These are phyloP conservation scores for Botrytis fragariae DNA, from an alignment of 2,329 filamentous ascomycete genomes.

Conservation along the genomic window DNA sequence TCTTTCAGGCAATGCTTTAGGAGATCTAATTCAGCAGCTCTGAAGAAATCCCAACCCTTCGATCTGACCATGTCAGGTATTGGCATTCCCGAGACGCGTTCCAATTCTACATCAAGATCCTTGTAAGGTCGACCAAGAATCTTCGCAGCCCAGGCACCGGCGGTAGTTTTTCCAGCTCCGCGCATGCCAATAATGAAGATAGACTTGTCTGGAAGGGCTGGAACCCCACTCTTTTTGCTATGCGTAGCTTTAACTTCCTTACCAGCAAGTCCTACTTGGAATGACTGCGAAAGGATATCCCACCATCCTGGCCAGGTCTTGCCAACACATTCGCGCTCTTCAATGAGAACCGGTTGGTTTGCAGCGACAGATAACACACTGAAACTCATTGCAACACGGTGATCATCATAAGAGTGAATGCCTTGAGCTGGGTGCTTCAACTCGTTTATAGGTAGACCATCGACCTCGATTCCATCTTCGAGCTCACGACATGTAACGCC, in stretches of 20 bases:
- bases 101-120: slow-evolving; percentile 86
- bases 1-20: slow-evolving; percentile 72
- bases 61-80: slow-evolving; percentile 83
- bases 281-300: slow-evolving; percentile 79
- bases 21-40: slow-evolving; percentile 72
- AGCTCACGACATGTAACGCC: slow-evolving; percentile 82
- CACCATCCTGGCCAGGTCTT: slow-evolving; percentile 99
- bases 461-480: slow-evolving; percentile 86
- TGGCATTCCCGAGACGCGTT: slow-evolving; percentile 66
- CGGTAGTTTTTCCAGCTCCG: slow-evolving; percentile 93
- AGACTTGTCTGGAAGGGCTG: slow-evolving; percentile 53
- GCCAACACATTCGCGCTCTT: slow-evolving; percentile 88
- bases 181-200: slow-evolving; percentile 97
- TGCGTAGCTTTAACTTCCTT: slow-evolving; percentile 48
- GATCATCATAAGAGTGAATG: slow-evolving; percentile 93
- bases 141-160: slow-evolving; percentile 78
- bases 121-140: slow-evolving; percentile 74
- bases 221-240: slow-evolving; percentile 42
- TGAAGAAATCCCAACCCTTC: slow-evolving; percentile 84
- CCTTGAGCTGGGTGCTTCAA: slow-evolving; percentile 59
- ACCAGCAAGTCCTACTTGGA: slow-evolving; percentile 74
- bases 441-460: slow-evolving; percentile 49
- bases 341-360: slow-evolving; percentile 69
- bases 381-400: slow-evolving; percentile 98
- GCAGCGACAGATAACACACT: slow-evolving; percentile 78